Percentiles rank a stretch among this genome's conserved stretches.
phyloP scores from a whole-genome alignment of 257 asterid species.

The Primulina huaijiensis region DNA sequence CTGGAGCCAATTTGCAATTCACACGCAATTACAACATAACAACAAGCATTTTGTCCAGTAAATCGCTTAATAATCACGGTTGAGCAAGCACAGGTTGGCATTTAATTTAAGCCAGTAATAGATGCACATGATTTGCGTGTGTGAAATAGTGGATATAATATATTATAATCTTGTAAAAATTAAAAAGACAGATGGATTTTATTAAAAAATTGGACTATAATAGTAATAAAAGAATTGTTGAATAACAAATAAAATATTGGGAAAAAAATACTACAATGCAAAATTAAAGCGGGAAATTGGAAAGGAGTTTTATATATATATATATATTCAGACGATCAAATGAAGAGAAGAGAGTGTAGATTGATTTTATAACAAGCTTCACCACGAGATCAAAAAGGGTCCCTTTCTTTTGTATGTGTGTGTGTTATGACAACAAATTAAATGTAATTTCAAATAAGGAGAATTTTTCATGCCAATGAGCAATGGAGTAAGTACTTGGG shows the following conservation, averaged over 20 bases:
- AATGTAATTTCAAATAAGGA: too few species aligned
- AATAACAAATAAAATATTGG: background rate
- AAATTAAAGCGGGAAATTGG: background rate
- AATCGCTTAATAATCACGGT: background rate
- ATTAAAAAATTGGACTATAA: too few species aligned
- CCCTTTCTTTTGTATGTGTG: too few species aligned
- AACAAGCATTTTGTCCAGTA: background rate
- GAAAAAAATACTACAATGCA: background rate
- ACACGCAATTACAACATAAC: background rate
- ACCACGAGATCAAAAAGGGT: too few species aligned
- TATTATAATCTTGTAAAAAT: background rate
- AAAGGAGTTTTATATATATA: background rate
- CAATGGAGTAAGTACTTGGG: too few species aligned
- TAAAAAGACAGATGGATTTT: background rate
- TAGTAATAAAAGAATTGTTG: background rate
- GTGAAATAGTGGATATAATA: background rate
- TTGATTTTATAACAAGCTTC: too few species aligned
- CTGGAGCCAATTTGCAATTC: background rate
- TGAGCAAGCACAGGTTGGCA: background rate
- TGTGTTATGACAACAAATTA: too few species aligned
- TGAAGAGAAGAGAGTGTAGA: too few species aligned
- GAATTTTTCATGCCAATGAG: background rate
- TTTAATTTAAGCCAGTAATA: background rate
- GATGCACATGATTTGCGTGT: background rate
- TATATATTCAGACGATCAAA: too few species aligned